Evolutionary conservation across 257 asterid genomes (phyloP), one percentile per base, ranked within the genome.

Genomic region (Gentiana dahurica): DNA sequence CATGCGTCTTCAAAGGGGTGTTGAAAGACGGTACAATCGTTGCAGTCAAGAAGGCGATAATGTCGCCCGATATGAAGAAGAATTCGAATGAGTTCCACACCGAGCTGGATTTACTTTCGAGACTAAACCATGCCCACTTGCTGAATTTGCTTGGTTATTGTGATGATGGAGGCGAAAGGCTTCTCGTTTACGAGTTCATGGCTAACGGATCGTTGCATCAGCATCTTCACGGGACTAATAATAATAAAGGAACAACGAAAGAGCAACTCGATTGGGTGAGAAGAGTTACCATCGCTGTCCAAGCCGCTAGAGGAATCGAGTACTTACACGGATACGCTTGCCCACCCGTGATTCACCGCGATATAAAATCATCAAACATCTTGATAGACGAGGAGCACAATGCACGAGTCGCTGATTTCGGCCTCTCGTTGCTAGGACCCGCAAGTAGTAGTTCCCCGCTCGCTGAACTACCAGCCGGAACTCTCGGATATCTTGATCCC

Each of bases 291-390:
- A 89, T 89, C 13, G 88, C 95, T 10, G 97, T 89, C 53, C 95
- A 89, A 79, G 94, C 95, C 8, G 94, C 95, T 53, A 81, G 94
- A 3, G 97, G 95, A 54, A 89, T 89, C 33, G 95, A 86, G 37
- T 89, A 89, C 62, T 73, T 89, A 13, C 97, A 89, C 11, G 97
- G 95, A 1, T 89, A 89, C 32, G 97, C 97, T 52, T 89, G 95
- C 59, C 97, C 97, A 4, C 97, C 97, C 0, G 97, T 89, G 5
- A 89, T 89, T 55, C 97, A 89, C 57, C 77, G 97, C 1, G 97
- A 89, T 65, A 89, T 89, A 36, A 89, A 89, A 65, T 86, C 95
- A 1, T 89, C 97, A 4, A 86, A 86, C 79, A 89, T 89, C 54
- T 85, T 89, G 11, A 84, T 86, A 51, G 97, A 89, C 38, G 95